Evolutionary conservation across 257 asterid species (phyloP), one percentile per base, ranked within the genome.

Genomic region (Craterostigma plantagineum): DNA sequence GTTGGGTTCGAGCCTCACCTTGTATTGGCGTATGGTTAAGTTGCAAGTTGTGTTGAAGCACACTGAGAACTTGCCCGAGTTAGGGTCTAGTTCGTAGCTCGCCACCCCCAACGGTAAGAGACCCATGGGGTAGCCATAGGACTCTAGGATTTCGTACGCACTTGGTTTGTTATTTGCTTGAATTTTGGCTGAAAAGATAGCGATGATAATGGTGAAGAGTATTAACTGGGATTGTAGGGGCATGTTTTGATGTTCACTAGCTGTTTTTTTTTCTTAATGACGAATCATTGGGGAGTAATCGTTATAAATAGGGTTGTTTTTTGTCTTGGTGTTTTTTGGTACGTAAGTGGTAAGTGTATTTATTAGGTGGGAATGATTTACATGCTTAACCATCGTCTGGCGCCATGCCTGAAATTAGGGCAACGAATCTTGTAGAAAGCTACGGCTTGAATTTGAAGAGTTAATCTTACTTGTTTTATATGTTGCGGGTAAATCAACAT

Each of bases 41-140:
- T 54, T 64, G 71, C 97, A 86, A 14, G 70, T 43, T 3, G 57
- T 10, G 55, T 64, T 42, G 4, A 81, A 54, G 33, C 63, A 18
- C 3, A 77, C 87, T 4, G 76, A 34, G 67, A 86, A 86, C 15
- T 67, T 49, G 0, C 97, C 97, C 17, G 92, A 73, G 70, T 56
- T n/a, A 10, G 52, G 9, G 72, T 86, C 73, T 7, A 86, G 59
- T 17, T 69, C 70, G 63, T 81, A 85, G 72, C 60, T 13, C n/a
- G 66, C 61, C 16, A 77, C 86, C 16, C 94, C 94, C 18, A 42
- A 16, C 2, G 96, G 94, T 10, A 85, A 84, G 48, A 85, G 63
- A 0, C 96, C 96, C 2, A 42, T 48, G 6, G 96, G 96, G 17
- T 81, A 81, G 15, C 50, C 81, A 69, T 75, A 85, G 7, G 55